Base-by-base conservation (phyloP, 257 asterid species). In the Penstemon barbatus region DNA sequence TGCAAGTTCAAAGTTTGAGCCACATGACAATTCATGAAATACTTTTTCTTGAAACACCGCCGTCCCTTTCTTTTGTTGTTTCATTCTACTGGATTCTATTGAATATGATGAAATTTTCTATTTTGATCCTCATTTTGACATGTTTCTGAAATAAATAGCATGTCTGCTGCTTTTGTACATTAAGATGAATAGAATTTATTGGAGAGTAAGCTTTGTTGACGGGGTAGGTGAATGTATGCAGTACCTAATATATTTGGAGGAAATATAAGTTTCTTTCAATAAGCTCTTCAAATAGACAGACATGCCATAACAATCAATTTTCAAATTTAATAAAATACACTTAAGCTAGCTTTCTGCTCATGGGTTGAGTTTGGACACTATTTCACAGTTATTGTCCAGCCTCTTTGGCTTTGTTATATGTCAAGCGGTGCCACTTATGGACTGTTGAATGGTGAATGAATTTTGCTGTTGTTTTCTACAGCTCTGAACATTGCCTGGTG, bases 401-500 rank as follows among this genome's bases (percentile, higher is more conserved):
- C 73, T 65, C 66, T 70, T 78, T 60, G 57, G 50, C 40, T 72
- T 65, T 76, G 65, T 75, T 63, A 81, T 56, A 62, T 75, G 62
- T 65, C 54, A 54, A 70, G 75, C 67, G 75, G 57, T 75, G 63
- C 59, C 69, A 58, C 66, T 69, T 81, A 38, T 77, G 63, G 81
- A 74, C 79, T 65, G 70, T 75, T 73, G 72, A 74, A 75, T 76
- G 80, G 81, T 80, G 83, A 82, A 85, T 85, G 78, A 83, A 75
- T 69, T 84, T 76, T 83, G 78, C 79, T 85, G 82, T 86, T 88
- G 83, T 88, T 84, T 88, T 88, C 83, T 85, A 84, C 97, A 91
- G 96, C 97, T 81, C 73, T 81, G 84, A 78, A 76, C 80, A 81
- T 83, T 88, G 85, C 85, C 83, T 83, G 96, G 85, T 83, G 85